Percentiles rank a stretch among this genome's conserved stretches.
These are phyloP conservation scores for Metschnikowia shivogae DNA, from an alignment of 805 yeast genomes.

Conservation along the genomic window DNA sequence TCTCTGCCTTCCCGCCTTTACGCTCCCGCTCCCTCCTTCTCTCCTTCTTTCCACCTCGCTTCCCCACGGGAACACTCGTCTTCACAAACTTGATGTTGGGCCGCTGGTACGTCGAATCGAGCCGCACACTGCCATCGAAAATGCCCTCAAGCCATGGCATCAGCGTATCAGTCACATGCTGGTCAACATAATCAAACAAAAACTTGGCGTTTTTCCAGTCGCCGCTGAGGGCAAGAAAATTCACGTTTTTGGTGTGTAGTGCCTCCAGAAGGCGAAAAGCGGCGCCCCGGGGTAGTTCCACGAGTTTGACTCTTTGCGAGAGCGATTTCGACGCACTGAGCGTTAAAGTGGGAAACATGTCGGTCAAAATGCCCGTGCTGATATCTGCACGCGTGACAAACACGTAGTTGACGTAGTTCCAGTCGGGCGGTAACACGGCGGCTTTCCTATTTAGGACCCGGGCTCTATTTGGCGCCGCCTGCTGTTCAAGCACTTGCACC, in stretches of 20 bases:
- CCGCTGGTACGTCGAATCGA: slow-evolving; percentile 3
- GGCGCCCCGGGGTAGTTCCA: slow-evolving; percentile 54
- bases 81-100: slow-evolving; percentile 14
- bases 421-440: not conserved
- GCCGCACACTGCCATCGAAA: slow-evolving; percentile 15
- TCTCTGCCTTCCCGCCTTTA: too few species aligned
- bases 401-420: slow-evolving; percentile 33
- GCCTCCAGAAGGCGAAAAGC: slow-evolving; percentile 27
- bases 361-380: slow-evolving; percentile 45
- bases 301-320: slow-evolving; percentile 43
- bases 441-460: slow-evolving; percentile 11
- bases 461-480: slow-evolving; percentile 27
- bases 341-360: slow-evolving; percentile 56
- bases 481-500: slow-evolving; percentile 43
- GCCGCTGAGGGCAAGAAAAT: slow-evolving; percentile 34
- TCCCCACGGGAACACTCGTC: slow-evolving; percentile 13
- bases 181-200: slow-evolving; percentile 26
- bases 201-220: slow-evolving; percentile 25
- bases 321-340: slow-evolving; percentile 38
- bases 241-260: slow-evolving; percentile 25
- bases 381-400: slow-evolving; percentile 62
- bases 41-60: not conserved
- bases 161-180: slow-evolving; percentile 31
- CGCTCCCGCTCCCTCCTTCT: not conserved
- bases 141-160: slow-evolving; percentile 45